Evolutionary conservation across 106 monocot species (phyloP), one percentile per base, ranked within the genome.

Genomic region (Acorus calamus): DNA sequence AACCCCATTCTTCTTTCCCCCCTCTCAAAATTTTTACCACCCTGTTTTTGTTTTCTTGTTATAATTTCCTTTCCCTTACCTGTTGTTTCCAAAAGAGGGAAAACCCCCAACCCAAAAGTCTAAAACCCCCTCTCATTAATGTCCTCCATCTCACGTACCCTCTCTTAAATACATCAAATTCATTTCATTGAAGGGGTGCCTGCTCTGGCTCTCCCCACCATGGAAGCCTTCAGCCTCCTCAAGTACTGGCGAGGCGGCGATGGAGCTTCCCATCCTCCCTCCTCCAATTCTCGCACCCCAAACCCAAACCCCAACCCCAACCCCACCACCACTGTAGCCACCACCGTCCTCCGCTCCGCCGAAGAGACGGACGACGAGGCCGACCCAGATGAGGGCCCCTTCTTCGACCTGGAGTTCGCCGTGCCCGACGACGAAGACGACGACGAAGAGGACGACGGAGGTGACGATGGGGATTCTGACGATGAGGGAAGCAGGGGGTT

Each of bases 211-310:
- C 62, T 71, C 58, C 77, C 84, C 48, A 81, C 74, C 52, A 89
- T 89, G 89, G 89, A 89, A 56, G 74, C 70, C 41, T 73, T 82
- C 71, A 79, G 71, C 77, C 63, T 89, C 52, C 89, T 85, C 78
- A 85, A 77, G 69, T 82, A 77, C 81, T 84, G 79, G 82, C 65
- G 82, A 2, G 71, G 77, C 52, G 61, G 64, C 47, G 76, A 57
- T 9, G 61, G 53, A 8, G 70, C 52, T 5, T 45, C 11, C 44
- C 51, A 54, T 3, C 11, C 54, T 50, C 13, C 47, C 55, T 58
- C 55, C 10, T 12, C 71, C 48, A 47, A 14, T 43, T 45, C 4
- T 11, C 14, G 9, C 14, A 28, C 51, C 66, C 47, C 52, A 8
- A 41, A 65, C 9, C 49, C 53, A 5, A 8, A 46, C 62, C 11